Conservation (phyloP, 2,329 filamentous ascomycete genomes). For the Chaetomium olivaceum region DNA sequence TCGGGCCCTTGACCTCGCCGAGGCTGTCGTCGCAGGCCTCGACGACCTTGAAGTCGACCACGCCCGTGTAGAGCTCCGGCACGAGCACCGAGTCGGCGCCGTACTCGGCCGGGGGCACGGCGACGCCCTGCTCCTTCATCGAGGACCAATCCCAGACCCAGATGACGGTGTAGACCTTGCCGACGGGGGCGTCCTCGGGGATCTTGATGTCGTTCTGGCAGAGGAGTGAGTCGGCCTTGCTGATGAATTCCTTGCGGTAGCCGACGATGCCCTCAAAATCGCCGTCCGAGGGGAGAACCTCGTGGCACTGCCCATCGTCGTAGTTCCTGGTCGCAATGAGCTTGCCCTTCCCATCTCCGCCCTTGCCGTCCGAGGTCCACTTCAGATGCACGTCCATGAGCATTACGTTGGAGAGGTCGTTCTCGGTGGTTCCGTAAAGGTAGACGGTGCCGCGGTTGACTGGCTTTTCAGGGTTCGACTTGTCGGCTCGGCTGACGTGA, state of each 20-base stretch:
- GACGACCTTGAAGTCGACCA: constrained; percentile 40
- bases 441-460: constrained; percentile 69
- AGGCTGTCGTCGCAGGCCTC: constrained; percentile 42
- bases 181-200: constrained; percentile 62
- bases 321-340: constrained; percentile 78
- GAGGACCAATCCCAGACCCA: constrained; percentile 97
- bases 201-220: constrained; percentile 83
- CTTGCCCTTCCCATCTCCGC: constrained; percentile 74
- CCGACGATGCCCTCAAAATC: constrained; percentile 61
- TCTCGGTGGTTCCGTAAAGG: constrained; percentile 69
- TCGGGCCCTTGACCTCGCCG: constrained; percentile 41
- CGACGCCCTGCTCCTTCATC: constrained; percentile 44
- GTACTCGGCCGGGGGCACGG: constrained; percentile 30
- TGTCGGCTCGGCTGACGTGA: constrained; percentile 63
- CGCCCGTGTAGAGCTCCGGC: constrained; percentile 41
- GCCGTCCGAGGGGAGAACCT: constrained; percentile 46
- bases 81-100: not conserved
- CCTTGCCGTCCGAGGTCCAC: constrained; percentile 79
- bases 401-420: constrained; percentile 49
- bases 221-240: constrained; percentile 54
- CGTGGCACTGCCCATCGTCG: constrained; percentile 89
- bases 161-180: constrained; percentile 76
- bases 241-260: constrained; percentile 58
- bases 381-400: constrained; percentile 66
- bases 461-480: constrained; percentile 58